Evolutionary conservation across 306 rosid species (phyloP), one percentile per base, ranked within the genome.

Genomic region (Nissolia schottii): DNA sequence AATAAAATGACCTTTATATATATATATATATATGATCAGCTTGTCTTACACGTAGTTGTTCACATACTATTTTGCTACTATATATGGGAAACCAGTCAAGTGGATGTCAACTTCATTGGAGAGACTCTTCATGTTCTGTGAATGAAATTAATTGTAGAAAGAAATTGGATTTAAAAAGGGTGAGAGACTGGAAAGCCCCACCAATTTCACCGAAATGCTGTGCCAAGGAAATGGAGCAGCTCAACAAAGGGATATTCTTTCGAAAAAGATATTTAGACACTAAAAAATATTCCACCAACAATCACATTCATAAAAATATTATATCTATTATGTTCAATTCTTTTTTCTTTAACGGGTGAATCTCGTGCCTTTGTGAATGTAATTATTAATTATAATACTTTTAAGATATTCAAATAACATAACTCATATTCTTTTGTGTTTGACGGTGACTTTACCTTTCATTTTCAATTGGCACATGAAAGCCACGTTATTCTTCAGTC

Each of bases 401-500:
- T n/a, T n/a, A n/a, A n/a, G n/a, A n/a, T n/a, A n/a, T n/a, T n/a
- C n/a, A n/a, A n/a, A n/a, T n/a, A n/a, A n/a, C n/a, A n/a, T n/a
- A n/a, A n/a, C n/a, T n/a, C n/a, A n/a, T n/a, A n/a, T n/a, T n/a
- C n/a, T n/a, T n/a, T n/a, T n/a, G n/a, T n/a, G n/a, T n/a, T 71
- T 80, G 96, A 90, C 81, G 53, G 86, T 50, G 96, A 88, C 90
- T 70, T 64, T 34, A 53, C 87, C 75, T 77, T 80, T 71, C 80
- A 78, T 70, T n/a, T n/a, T n/a, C n/a, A n/a, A n/a, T 77, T 67
- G 77, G 91, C 98, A 88, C 92, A 87, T 83, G 92, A 87, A 80
- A 85, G 77, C 95, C 98, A 92, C 83, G 98, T 92, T 88, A 85
- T 96, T 75, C n/a, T n/a, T n/a, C n/a, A n/a, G n/a, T n/a, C 89